phyloP scores from a whole-genome alignment of 2,329 filamentous ascomycete genomes.

The Neonectria magnoliae region DNA sequence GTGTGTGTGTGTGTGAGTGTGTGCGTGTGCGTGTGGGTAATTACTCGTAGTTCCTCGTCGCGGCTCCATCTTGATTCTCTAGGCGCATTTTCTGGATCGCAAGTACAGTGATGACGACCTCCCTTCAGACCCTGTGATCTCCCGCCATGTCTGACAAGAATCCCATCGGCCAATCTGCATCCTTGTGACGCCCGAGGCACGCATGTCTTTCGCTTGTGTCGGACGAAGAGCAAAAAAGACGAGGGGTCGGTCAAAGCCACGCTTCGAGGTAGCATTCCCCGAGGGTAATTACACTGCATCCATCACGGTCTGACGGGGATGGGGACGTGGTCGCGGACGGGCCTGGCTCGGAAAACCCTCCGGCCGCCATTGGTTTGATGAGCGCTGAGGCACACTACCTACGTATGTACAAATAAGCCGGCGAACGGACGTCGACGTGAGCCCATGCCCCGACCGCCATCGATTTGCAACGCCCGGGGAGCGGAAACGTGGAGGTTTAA shows the following conservation, averaged over 20 bases:
- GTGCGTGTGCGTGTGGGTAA: background rate
- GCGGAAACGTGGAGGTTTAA: background rate
- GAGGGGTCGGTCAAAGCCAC: background rate
- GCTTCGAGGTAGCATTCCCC: background rate
- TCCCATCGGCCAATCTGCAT: background rate
- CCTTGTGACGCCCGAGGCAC: slow-evolving; percentile 12
- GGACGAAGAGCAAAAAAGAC: background rate
- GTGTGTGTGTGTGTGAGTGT: too few species aligned
- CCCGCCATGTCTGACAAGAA: background rate
- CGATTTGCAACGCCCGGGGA: too few species aligned
- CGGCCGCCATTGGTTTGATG: slow-evolving; percentile 6
- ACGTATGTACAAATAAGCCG: background rate
- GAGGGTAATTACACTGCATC: background rate
- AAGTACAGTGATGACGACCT: slow-evolving; percentile 5
- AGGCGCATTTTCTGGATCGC: slow-evolving; percentile 3
- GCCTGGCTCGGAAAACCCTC: background rate
- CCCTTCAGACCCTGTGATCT: slow-evolving; percentile 15
- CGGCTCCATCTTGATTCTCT: background rate
- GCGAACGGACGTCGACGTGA: slow-evolving; percentile 36
- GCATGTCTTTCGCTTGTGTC: background rate
- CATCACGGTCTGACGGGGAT: too few species aligned
- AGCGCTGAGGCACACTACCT: background rate
- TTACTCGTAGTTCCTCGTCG: background rate
- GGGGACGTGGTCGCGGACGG: background rate
- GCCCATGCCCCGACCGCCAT: slow-evolving; percentile 26